Evolutionary conservation across 2,329 filamentous ascomycete species (phyloP).

Genomic region (Lasiodiplodia gonubiensis): DNA sequence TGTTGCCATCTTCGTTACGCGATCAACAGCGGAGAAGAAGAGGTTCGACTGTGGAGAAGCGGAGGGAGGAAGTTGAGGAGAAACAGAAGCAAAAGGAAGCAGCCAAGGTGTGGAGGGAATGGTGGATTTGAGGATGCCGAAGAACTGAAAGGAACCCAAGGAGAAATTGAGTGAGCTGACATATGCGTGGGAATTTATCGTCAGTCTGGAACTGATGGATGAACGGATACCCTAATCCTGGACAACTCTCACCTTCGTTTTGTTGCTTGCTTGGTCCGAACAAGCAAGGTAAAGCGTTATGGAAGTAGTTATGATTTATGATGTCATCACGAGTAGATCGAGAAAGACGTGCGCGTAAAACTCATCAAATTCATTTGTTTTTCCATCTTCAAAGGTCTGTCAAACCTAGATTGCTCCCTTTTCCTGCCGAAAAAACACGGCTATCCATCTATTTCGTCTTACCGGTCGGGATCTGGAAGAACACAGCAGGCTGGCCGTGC

Average conservation of each 20-base stretch:
- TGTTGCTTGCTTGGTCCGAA: too few relatives aligned
- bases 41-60: not conserved
- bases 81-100: not conserved
- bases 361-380: not conserved
- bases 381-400: not conserved
- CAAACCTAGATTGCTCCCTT: not conserved
- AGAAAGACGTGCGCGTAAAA: not conserved
- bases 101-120: conserved; percentile 11
- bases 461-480: conserved; percentile 74
- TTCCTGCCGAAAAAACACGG: not conserved
- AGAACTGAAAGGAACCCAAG: too few relatives aligned
- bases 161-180: too few relatives aligned
- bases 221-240: too few relatives aligned
- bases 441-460: conserved; percentile 46
- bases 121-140: conserved; percentile 4
- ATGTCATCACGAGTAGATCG: not conserved
- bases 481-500: conserved; percentile 65
- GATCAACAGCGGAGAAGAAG: not conserved
- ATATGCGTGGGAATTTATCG: too few relatives aligned
- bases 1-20: not conserved
- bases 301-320: not conserved
- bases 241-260: too few relatives aligned
- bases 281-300: not conserved
- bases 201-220: too few relatives aligned
- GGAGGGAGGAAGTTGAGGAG: not conserved